phyloP scores from a whole-genome alignment of 495 filamentous ascomycete species.

The Sporormia fimetaria region DNA sequence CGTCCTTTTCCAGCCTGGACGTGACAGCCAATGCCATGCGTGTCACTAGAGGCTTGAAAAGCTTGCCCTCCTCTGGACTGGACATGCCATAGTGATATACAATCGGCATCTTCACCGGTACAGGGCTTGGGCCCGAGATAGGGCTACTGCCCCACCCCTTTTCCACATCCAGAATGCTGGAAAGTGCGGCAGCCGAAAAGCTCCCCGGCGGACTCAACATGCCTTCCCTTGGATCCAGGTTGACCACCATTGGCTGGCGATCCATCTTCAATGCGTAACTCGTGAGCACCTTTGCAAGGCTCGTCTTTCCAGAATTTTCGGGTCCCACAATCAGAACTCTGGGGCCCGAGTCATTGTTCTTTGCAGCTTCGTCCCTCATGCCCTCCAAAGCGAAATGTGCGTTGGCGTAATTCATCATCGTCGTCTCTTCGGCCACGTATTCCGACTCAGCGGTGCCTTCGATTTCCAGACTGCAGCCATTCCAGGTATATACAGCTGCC shows the following conservation, averaged over 20 bases:
- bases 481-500: conserved; percentile 80
- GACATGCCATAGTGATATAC: conserved; percentile 81
- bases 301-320: conserved; percentile 74
- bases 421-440: conserved; percentile 75
- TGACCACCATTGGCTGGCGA: conserved; percentile 70
- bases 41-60: conserved; percentile 64
- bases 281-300: conserved; percentile 66
- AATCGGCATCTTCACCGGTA: conserved; percentile 83
- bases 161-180: conserved; percentile 75
- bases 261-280: conserved; percentile 69
- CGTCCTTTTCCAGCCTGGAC: conserved; percentile 68
- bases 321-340: conserved; percentile 78
- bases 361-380: conserved; percentile 41
- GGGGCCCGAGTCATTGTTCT: conserved; percentile 44
- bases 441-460: conserved; percentile 53
- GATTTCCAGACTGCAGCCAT: conserved; percentile 77
- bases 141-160: conserved; percentile 87
- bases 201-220: conserved; percentile 78
- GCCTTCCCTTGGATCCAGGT: conserved; percentile 75
- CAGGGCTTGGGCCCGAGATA: conserved; percentile 73
- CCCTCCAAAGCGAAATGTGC: conserved; percentile 75
- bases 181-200: conserved; percentile 70
- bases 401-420: conserved; percentile 72
- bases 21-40: conserved; percentile 70
- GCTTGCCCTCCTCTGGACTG: conserved; percentile 59